Evolutionary conservation across 306 rosid genomes (phyloP).

Genomic region (Mimosa pudica): DNA sequence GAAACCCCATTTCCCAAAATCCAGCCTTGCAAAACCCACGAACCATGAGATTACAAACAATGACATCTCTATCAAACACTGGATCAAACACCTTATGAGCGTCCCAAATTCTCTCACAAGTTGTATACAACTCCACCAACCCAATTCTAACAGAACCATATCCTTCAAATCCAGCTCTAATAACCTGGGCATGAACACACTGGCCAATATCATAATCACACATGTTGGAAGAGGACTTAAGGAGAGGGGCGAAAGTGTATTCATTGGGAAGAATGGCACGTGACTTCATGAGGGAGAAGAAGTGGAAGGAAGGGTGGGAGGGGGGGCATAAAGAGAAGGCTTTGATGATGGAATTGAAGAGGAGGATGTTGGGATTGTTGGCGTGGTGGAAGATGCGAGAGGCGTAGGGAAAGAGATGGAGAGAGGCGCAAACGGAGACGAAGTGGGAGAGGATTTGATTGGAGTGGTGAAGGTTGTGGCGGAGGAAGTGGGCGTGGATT

Average conservation of each 20-base stretch:
- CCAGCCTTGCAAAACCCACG: slow-evolving; percentile 70
- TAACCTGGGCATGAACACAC: slow-evolving; percentile 48
- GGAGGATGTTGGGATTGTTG: slow-evolving; percentile 59
- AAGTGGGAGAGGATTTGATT: slow-evolving; percentile 80
- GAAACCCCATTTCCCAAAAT: slow-evolving; percentile 49
- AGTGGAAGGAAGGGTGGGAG: slow-evolving; percentile 44
- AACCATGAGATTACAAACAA: slow-evolving; percentile 80
- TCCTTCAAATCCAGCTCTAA: slow-evolving; percentile 47
- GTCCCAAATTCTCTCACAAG: slow-evolving; percentile 51
- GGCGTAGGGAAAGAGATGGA: slow-evolving; percentile 53
- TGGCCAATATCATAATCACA: slow-evolving; percentile 47
- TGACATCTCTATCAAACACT: slow-evolving; percentile 54
- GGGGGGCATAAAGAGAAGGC: slow-evolving; percentile 67
- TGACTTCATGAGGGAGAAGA: slow-evolving; percentile 54
- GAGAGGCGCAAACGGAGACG: slow-evolving; percentile 61
- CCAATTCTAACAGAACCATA: slow-evolving; percentile 56
- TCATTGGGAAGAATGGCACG: slow-evolving; percentile 53
- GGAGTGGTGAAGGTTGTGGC: slow-evolving; percentile 73
- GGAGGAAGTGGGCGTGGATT: slow-evolving; percentile 78
- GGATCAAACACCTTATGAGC: slow-evolving; percentile 66
- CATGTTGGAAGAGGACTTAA: slow-evolving; percentile 62
- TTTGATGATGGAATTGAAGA: slow-evolving; percentile 83
- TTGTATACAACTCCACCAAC: slow-evolving; percentile 51
- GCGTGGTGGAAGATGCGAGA: slow-evolving; percentile 49
- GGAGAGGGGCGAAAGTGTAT: slow-evolving; percentile 66